These are phyloP conservation scores for Globisporangium nodosum DNA, from an alignment of 352 stramenopile genomes.

Conservation along the genomic window DNA sequence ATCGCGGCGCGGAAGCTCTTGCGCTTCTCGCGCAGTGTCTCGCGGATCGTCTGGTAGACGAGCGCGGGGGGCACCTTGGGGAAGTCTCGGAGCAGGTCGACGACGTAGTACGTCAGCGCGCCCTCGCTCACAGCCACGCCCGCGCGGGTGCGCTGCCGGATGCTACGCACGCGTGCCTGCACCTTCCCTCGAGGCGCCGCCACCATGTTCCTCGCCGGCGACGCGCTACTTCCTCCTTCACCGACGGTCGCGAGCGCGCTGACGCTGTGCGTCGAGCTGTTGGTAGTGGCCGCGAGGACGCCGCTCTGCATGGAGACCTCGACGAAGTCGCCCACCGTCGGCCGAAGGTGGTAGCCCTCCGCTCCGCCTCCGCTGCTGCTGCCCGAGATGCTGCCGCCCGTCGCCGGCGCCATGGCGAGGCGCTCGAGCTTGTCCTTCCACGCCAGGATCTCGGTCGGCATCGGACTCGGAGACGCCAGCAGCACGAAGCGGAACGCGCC, in stretches of 20 bases:
- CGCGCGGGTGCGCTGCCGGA: slow-evolving; percentile 23
- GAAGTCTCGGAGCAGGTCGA: slow-evolving; percentile 58
- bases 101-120: slow-evolving; percentile 52
- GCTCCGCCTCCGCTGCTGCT: background rate
- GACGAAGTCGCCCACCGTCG: slow-evolving; percentile 23
- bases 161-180: slow-evolving; percentile 21
- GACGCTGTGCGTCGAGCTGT: slow-evolving; percentile 3
- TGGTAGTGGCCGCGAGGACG: slow-evolving; percentile 14
- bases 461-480: slow-evolving; percentile 32
- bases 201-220: no score
- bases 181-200: slow-evolving; percentile 14
- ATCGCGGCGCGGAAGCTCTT: slow-evolving; percentile 57
- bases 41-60: slow-evolving; percentile 41
- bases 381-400: background rate
- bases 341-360: slow-evolving; percentile 5
- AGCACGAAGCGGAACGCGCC: slow-evolving; percentile 49
- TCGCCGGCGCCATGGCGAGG: slow-evolving; percentile 10
- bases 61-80: slow-evolving; percentile 33
- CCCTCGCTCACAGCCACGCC: slow-evolving; percentile 24
- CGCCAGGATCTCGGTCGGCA: slow-evolving; percentile 34
- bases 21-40: slow-evolving; percentile 52
- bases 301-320: slow-evolving; percentile 28
- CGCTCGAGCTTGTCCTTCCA: slow-evolving; percentile 60
- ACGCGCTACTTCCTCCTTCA: background rate
- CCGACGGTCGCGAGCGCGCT: background rate